Conservation (phyloP, 2,329 filamentous ascomycete genomes). For the Paracoccidioides brasiliensis region DNA sequence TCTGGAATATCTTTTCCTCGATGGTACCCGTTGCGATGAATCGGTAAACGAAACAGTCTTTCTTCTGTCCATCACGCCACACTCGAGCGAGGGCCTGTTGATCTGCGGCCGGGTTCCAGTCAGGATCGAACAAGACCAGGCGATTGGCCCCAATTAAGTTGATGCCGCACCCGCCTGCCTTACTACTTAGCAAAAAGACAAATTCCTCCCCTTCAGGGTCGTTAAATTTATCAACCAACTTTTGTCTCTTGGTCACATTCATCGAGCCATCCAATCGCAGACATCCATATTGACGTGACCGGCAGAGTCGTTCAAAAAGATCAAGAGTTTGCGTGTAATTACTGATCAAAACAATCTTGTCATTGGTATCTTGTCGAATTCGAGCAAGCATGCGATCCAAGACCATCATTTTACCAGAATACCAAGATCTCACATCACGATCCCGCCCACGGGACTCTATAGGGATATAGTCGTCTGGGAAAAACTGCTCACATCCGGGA, state of each 20-base stretch:
- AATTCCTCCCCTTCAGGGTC: conserved; percentile 82
- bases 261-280: conserved; percentile 91
- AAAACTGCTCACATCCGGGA: conserved; percentile 69
- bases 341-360: conserved; percentile 98
- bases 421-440: conserved; percentile 85
- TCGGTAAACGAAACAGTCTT: conserved; percentile 98
- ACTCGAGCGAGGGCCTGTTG: conserved; percentile 94
- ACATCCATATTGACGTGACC: conserved; percentile 68
- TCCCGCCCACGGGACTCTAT: conserved; percentile 81
- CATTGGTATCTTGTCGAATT: conserved; percentile 89
- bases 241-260: conserved; percentile 94
- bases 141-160: conserved; percentile 92
- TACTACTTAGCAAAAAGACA: conserved; percentile 89
- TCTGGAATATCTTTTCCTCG: conserved; percentile 98
- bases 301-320: conserved; percentile 83
- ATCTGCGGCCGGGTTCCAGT: conserved; percentile 96
- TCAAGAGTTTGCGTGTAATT: conserved; percentile 97
- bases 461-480: conserved; percentile 75
- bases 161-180: conserved; percentile 90
- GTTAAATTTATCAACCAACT: conserved; percentile 96
- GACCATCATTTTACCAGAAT: conserved; percentile 96
- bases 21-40: conserved; percentile 98
- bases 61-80: conserved; percentile 98
- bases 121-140: conserved; percentile 87
- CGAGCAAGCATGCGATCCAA: conserved; percentile 95